phyloP scores from a whole-genome alignment of 2,329 filamentous ascomycete genomes.

The Stemphylium lycopersici region DNA sequence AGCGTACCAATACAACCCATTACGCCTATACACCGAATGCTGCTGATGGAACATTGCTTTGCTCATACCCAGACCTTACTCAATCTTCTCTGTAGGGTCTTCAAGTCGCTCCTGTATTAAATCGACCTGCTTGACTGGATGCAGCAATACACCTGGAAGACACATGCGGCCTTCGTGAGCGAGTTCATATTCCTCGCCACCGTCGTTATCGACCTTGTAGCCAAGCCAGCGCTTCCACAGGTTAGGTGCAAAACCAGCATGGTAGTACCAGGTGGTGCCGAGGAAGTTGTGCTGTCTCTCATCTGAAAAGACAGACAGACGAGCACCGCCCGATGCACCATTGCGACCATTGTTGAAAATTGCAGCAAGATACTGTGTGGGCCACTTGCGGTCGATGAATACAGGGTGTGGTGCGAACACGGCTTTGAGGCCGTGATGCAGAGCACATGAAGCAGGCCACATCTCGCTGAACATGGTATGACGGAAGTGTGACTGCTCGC shows the following conservation, averaged over 20 bases:
- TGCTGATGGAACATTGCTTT: background rate
- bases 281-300: conserved; percentile 61
- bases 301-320: conserved; percentile 57
- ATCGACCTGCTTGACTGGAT: conserved; percentile 59
- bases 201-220: conserved; percentile 59
- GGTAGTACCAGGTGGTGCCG: conserved; percentile 61
- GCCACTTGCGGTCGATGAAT: conserved; percentile 63
- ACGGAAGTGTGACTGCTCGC: conserved; percentile 70
- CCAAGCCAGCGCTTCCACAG: conserved; percentile 64
- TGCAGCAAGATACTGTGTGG: conserved; percentile 59
- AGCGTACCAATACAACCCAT: background rate
- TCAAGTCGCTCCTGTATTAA: conserved; percentile 50
- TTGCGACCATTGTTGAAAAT: conserved; percentile 64
- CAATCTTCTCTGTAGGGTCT: background rate
- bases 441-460: conserved; percentile 72
- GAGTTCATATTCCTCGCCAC: conserved; percentile 53
- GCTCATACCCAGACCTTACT: background rate
- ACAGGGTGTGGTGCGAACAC: conserved; percentile 68
- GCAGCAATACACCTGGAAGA: conserved; percentile 55
- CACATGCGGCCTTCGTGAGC: conserved; percentile 57
- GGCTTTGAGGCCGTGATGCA: conserved; percentile 79
- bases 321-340: conserved; percentile 56
- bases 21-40: background rate
- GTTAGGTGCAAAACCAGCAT: conserved; percentile 59
- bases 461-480: conserved; percentile 81